phyloP scores from a whole-genome alignment of 2,329 filamentous ascomycete species.

The Beauveria rudraprayagi region DNA sequence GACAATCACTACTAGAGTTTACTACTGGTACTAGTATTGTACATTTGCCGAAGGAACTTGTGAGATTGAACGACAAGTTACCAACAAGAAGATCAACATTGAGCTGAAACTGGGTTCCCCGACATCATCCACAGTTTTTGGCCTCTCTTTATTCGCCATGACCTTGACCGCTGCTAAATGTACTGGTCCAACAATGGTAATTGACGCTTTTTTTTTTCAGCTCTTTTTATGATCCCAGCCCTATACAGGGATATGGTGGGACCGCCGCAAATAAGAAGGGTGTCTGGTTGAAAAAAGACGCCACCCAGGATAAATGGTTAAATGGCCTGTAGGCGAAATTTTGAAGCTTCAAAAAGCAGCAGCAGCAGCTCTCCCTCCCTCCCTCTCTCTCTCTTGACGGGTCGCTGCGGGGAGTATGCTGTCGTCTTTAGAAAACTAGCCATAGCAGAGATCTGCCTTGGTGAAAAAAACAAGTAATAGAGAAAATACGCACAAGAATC shows the following conservation, averaged over 20 bases:
- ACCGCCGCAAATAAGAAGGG: too few species aligned
- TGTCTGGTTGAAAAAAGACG: too few species aligned
- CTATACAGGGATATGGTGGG: not conserved
- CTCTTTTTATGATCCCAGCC: not conserved
- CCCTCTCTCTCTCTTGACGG: not conserved
- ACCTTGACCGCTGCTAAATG: not conserved
- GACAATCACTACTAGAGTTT: not conserved
- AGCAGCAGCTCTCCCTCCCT: not conserved
- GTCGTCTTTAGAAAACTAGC: too few species aligned
- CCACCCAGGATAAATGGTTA: too few species aligned
- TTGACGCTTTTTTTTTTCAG: not conserved
- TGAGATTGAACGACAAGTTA: not conserved
- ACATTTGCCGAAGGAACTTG: not conserved
- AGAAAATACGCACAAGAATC: not conserved
- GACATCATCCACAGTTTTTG: not conserved
- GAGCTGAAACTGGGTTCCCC: conserved; percentile 3
- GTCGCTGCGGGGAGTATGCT: not conserved
- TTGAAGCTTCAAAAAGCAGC: too few species aligned
- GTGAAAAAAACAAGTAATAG: not conserved
- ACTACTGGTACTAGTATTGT: not conserved
- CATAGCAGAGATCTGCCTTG: too few species aligned
- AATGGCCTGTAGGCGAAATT: too few species aligned
- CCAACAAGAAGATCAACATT: not conserved
- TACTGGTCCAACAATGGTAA: not conserved
- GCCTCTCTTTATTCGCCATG: not conserved